Evolutionary conservation across 495 filamentous ascomycete genomes (phyloP).

Genomic region (Neurospora africana): DNA sequence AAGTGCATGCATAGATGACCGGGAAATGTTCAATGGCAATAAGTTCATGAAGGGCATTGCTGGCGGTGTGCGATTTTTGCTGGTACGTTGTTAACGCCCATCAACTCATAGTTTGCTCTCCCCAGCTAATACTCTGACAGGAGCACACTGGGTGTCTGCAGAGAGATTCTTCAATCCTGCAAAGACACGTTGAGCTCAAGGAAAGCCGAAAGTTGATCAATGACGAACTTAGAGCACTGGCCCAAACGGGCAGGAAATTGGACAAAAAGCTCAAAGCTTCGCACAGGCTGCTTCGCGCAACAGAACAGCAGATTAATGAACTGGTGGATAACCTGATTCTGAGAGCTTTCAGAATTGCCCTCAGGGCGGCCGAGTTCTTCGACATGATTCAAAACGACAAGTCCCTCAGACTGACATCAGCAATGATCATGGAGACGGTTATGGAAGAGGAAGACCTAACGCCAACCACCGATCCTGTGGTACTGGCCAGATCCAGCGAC

Average conservation of each 20-base stretch:
- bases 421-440: slow-evolving; percentile 49
- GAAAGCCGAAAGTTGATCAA: slow-evolving; percentile 75
- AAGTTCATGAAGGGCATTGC: slow-evolving; percentile 88
- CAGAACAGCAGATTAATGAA: slow-evolving; percentile 55
- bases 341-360: slow-evolving; percentile 90
- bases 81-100: slow-evolving; percentile 48
- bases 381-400: slow-evolving; percentile 74
- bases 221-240: slow-evolving; percentile 78
- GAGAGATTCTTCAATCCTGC: slow-evolving; percentile 63
- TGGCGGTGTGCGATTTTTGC: slow-evolving; percentile 77
- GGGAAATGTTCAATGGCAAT: slow-evolving; percentile 67
- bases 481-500: slow-evolving; percentile 14
- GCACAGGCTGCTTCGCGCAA: slow-evolving; percentile 19
- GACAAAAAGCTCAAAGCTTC: slow-evolving; percentile 45
- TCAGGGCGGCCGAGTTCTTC: slow-evolving; percentile 80
- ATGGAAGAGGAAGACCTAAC: slow-evolving; percentile 55
- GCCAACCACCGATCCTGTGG: slow-evolving; percentile 55
- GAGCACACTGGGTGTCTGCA: slow-evolving; percentile 83
- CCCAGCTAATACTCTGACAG: slow-evolving; percentile 32
- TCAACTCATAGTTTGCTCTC: slow-evolving; percentile 1
- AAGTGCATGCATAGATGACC: slow-evolving; percentile 53
- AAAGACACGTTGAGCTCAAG: slow-evolving; percentile 64
- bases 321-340: slow-evolving; percentile 85
- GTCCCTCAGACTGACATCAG: slow-evolving; percentile 36
- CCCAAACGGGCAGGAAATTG: slow-evolving; percentile 74